Evolutionary conservation across 2,329 filamentous ascomycete species (phyloP), one percentile per base, ranked within the genome.

Genomic region (Pyrenophora graminea): DNA sequence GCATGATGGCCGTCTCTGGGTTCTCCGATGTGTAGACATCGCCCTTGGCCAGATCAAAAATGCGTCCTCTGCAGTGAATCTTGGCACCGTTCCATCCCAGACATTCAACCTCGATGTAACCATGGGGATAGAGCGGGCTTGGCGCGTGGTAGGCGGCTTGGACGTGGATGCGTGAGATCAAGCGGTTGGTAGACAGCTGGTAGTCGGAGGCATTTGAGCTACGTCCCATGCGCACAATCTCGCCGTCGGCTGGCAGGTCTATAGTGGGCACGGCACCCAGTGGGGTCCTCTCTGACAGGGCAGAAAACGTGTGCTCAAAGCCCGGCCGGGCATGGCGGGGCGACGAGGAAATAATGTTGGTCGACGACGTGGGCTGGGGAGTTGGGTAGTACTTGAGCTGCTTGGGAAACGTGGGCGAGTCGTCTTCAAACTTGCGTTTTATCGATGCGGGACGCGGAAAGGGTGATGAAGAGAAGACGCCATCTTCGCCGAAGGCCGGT

Each of bases 131-230:
- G 4, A 83, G 82, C 48, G 83, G 81, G 17, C 81, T 77, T 10
- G 90, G 85, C 18, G 88, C 82, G 57, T 93, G 84, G 73, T 92
- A 99, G 45, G 86, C 84, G 57, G 91, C 92, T 75, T 90, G 88
- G 74, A 97, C 89, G 71, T 99, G 94, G 19, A 97, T 85, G 68
- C 94, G 88, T 67, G 94, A 97, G 57, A 99, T 91, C 53, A 95
- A 84, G 39, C 91, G 89, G 76, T 96, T 96, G 63, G 90, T 85
- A 21, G 94, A 94, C 12, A 99, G 82, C 75, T 97, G 93, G 73
- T 93, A 94, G 70, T 97, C 86, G n/a, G 91, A 96, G 12, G 92
- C 96, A 74, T 91, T 93, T 77, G 90, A 96, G 5, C 92, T 97
- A 60, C 94, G 85, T 58, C 94, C 94, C 88, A 99, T 94, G 55